Evolutionary conservation across 2,329 filamentous ascomycete species (phyloP).

Genomic region (Didymella exigua): DNA sequence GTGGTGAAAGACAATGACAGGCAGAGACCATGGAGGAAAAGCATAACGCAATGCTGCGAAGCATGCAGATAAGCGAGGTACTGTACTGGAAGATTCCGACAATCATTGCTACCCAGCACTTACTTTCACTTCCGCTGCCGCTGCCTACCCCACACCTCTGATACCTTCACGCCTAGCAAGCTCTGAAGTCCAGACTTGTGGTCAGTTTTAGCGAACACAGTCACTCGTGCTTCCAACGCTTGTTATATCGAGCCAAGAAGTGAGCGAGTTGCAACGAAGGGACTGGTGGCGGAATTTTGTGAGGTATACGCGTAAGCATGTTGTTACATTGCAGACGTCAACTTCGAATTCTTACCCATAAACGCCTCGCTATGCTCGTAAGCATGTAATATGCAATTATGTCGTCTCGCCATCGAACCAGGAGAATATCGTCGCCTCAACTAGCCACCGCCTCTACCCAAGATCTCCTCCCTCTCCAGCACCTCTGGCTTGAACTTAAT

Average conservation of each 20-base stretch:
- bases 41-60: too few species aligned
- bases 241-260: background rate
- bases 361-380: constrained; percentile 9
- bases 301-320: background rate
- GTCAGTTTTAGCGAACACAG: background rate
- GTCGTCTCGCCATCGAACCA: background rate
- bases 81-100: too few species aligned
- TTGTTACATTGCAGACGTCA: background rate
- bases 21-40: too few species aligned
- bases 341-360: background rate
- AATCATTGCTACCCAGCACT: too few species aligned
- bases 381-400: background rate
- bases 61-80: too few species aligned
- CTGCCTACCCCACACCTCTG: too few species aligned
- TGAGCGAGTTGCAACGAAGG: background rate
- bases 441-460: constrained; percentile 64
- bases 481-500: constrained; percentile 92
- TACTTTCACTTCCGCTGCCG: background rate
- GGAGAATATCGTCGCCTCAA: too few species aligned
- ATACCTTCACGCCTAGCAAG: too few species aligned
- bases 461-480: constrained; percentile 84
- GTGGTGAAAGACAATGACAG: too few species aligned
- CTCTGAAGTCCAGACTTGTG: background rate
- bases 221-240: background rate
- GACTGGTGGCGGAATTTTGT: background rate